Evolutionary conservation across 768 basidiomycete species (phyloP).

Genomic region (Suillus discolor): DNA sequence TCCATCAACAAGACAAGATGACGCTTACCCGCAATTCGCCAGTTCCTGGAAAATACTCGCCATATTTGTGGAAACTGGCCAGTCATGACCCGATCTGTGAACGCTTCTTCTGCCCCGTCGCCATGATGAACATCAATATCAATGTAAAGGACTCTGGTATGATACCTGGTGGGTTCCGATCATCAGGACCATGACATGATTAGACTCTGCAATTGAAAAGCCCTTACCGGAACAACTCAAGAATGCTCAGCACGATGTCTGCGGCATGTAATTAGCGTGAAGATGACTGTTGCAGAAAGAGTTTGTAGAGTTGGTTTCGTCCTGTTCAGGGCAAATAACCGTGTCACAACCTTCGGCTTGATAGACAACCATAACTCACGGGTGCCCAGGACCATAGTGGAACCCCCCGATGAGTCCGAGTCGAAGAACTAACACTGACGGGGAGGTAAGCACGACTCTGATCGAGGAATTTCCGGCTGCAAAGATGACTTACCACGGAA

Average conservation of each 20-base stretch:
- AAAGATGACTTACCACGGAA: conserved; percentile 60
- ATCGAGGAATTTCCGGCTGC: conserved; percentile 4
- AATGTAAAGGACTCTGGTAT: conserved; percentile 93
- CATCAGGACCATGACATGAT: not conserved
- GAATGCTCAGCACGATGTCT: conserved; percentile 97
- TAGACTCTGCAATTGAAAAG: conserved; percentile 4
- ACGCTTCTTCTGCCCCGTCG: conserved; percentile 98
- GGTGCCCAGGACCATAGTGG: conserved; percentile 98
- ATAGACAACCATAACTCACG: conserved; percentile 48
- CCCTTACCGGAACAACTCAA: conserved; percentile 83
- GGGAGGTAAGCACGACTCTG: conserved; percentile 11
- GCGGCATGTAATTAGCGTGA: conserved; percentile 7
- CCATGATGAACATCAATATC: conserved; percentile 99
- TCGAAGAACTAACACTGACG: conserved; percentile 98
- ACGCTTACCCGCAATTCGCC: conserved; percentile 85
- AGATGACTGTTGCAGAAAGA: not conserved
- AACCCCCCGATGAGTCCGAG: conserved; percentile 96
- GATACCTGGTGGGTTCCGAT: conserved; percentile 59
- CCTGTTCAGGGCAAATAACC: conserved; percentile 37
- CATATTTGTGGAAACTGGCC: conserved; percentile 97
- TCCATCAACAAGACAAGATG: conserved; percentile 3
- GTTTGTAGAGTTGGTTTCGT: conserved; percentile 84
- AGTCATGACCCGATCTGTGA: conserved; percentile 99
- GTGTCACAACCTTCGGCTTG: not conserved
- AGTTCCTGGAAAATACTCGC: conserved; percentile 98